Percentiles rank a stretch among this genome's conserved stretches.
Conservation (phyloP, 75 land plant species). For the Azolla pinnata region DNA sequence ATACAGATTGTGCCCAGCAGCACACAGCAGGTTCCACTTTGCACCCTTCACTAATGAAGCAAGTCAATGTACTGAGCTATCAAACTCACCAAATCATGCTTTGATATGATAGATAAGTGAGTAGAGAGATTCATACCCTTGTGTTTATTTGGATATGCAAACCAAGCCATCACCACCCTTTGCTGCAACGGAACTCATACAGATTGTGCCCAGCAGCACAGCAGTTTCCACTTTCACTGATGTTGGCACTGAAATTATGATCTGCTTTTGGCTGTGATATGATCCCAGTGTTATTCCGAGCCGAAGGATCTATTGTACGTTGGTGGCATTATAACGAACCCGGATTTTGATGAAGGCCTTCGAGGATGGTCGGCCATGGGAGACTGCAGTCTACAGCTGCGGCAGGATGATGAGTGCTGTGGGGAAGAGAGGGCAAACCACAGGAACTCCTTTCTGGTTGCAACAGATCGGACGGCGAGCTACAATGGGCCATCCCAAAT, state of each 20-base stretch:
- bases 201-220: not conserved
- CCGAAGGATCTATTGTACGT: constrained; percentile 54
- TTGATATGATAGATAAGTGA: no score
- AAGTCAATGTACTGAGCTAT: no score
- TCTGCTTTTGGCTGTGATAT: not conserved
- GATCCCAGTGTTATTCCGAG: constrained; percentile 37
- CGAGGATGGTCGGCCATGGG: constrained; percentile 19
- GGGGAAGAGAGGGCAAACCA: not conserved
- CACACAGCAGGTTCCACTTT: no score
- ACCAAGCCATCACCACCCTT: not conserved
- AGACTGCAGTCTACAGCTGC: constrained; percentile 7
- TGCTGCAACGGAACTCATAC: not conserved
- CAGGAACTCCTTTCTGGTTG: constrained; percentile 38
- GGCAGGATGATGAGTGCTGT: not conserved
- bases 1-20: no score
- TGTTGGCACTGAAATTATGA: not conserved
- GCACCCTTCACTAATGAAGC: no score
- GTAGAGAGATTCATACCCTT: no score
- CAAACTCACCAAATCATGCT: no score
- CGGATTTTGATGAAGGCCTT: constrained; percentile 22
- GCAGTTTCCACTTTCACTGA: not conserved
- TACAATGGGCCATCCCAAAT: constrained; percentile 30
- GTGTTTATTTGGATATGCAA: no score
- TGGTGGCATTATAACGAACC: constrained; percentile 50
- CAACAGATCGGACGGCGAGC: constrained; percentile 23